Conservation (phyloP, 495 filamentous ascomycete genomes). For the Aspergillus asperescens region DNA sequence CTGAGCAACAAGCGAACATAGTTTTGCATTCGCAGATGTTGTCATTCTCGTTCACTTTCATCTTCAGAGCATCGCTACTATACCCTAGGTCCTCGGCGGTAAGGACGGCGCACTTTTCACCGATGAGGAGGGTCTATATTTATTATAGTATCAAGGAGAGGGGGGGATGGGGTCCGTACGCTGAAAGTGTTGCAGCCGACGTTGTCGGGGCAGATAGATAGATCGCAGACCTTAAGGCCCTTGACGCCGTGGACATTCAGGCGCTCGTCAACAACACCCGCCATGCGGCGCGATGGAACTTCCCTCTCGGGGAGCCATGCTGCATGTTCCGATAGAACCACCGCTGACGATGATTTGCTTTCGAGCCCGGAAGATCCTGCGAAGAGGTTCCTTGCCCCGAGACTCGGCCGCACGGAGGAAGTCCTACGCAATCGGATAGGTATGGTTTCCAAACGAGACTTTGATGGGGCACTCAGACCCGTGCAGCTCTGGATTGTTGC, state of each 20-base stretch:
- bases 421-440: constrained; percentile 68
- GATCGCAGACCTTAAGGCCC: constrained; percentile 75
- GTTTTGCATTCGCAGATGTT: too few relatives aligned
- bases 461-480: constrained; percentile 81
- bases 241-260: constrained; percentile 77
- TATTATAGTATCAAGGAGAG: background rate
- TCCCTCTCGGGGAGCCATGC: constrained; percentile 73
- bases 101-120: constrained; percentile 73
- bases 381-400: constrained; percentile 51
- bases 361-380: constrained; percentile 60
- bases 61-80: constrained; percentile 64
- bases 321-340: constrained; percentile 63
- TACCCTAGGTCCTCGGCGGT: constrained; percentile 74
- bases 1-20: too few relatives aligned
- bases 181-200: constrained; percentile 73
- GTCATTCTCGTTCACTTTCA: too few relatives aligned
- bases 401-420: constrained; percentile 75
- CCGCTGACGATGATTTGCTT: constrained; percentile 77
- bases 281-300: constrained; percentile 72
- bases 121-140: constrained; percentile 59
- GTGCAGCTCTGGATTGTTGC: constrained; percentile 69
- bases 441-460: constrained; percentile 76
- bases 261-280: constrained; percentile 71
- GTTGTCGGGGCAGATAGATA: constrained; percentile 78
- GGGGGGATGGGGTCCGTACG: constrained; percentile 18